phyloP scores from a whole-genome alignment of 2,329 filamentous ascomycete species.

The Pseudogymnoascus sp. region DNA sequence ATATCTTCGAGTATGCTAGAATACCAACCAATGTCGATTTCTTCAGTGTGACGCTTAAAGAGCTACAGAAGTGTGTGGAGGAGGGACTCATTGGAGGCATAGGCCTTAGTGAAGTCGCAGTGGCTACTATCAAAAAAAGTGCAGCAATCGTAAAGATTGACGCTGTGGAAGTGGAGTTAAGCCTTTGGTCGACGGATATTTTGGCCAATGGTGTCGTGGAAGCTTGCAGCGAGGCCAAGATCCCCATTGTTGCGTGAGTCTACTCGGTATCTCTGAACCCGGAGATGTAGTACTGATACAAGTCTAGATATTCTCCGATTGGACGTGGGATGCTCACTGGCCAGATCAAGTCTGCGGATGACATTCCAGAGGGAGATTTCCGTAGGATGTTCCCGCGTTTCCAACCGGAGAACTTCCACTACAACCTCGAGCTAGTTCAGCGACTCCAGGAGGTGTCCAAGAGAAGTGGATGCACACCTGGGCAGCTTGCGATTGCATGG shows the following conservation, averaged over 20 bases:
- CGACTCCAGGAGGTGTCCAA: constrained; percentile 49
- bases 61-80: constrained; percentile 18
- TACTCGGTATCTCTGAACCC: neutral
- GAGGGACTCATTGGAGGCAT: constrained; percentile 38
- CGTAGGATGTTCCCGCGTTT: constrained; percentile 56
- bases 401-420: constrained; percentile 50
- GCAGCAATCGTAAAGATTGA: constrained; percentile 32
- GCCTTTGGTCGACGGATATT: constrained; percentile 31
- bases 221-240: constrained; percentile 52
- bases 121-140: constrained; percentile 33
- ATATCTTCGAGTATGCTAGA: constrained; percentile 35
- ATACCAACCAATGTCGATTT: constrained; percentile 18
- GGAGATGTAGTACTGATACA: constrained; percentile 11
- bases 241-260: constrained; percentile 53
- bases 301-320: constrained; percentile 53
- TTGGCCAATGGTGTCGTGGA: constrained; percentile 31
- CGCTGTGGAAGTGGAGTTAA: constrained; percentile 40
- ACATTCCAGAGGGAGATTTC: constrained; percentile 45
- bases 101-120: constrained; percentile 35
- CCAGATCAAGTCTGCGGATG: constrained; percentile 39
- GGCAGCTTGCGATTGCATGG: constrained; percentile 62
- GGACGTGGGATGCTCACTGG: constrained; percentile 52
- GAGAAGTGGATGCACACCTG: constrained; percentile 50
- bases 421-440: constrained; percentile 54
- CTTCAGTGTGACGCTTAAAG: constrained; percentile 19